Evolutionary conservation across 306 rosid species (phyloP), one percentile per base, ranked within the genome.

Genomic region (Lagenaria siceraria): DNA sequence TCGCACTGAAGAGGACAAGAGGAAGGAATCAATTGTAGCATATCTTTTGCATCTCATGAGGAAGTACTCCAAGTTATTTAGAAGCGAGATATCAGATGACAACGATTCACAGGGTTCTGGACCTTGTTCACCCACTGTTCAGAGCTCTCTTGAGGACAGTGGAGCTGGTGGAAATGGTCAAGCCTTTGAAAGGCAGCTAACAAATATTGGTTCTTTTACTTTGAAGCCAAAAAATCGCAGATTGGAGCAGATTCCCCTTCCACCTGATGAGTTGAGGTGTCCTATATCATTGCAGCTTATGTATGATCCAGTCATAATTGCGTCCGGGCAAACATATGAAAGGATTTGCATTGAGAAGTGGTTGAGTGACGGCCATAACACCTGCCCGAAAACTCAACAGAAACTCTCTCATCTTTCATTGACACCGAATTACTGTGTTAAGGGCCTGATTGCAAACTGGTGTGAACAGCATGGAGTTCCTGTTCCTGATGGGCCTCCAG

Each of bases 301-400:
- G 97, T 86, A 88, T 65, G 99, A 96, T 69, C 99, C 99, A 4
- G 99, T 96, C 70, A 90, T 96, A 78, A 92, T 96, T 81, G 91
- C 91, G 80, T 92, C 99, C 4, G 99, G 99, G 75, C 99, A 92
- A 84, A 96, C 99, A 46, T 96, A 89, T 81, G 99, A 96, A 85
- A 88, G 92, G 83, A 86, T 83, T 82, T 96, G 99, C 82, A 88
- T 96, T 63, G 99, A 90, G 86, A 96, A 96, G 83, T 96, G 99
- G 99, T 89, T 96, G 40, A 53, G 81, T 79, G 97, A 96, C 83
- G 99, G 98, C 79, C 97, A 96, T 76, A 85, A 75, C 83, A 89
- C 87, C 72, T 96, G 99, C 86, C 98, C 99, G 77, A 96, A 96
- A 89, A 92, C 96, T 83, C 88, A 88, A 80, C 99, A 92, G 79